phyloP scores from a whole-genome alignment of 2,329 filamentous ascomycete genomes.

The Beauveria rudraprayagi region DNA sequence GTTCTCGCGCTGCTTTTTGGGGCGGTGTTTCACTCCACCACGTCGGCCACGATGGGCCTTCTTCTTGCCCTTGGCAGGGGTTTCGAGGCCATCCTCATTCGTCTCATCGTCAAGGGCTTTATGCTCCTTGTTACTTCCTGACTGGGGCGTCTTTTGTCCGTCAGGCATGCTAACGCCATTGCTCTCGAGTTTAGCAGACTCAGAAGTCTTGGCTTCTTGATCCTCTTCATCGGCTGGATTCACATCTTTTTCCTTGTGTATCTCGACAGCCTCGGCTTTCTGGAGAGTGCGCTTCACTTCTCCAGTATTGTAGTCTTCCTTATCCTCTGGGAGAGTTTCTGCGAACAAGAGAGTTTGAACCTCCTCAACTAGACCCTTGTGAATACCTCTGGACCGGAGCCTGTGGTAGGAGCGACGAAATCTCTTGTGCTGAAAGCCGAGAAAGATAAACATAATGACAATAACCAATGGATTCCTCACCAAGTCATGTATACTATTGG shows the following conservation, averaged over 20 bases:
- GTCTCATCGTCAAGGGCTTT: constrained; percentile 11
- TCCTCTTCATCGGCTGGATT: background rate
- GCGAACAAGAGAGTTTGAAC: constrained; percentile 5
- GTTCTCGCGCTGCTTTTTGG: constrained; percentile 45
- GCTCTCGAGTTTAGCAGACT: background rate
- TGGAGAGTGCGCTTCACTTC: background rate
- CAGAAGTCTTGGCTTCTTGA: background rate
- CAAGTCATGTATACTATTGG: constrained; percentile 44
- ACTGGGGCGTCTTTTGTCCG: background rate
- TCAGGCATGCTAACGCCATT: background rate
- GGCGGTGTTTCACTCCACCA: constrained; percentile 61
- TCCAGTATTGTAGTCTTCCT: background rate
- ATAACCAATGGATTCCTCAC: constrained; percentile 47
- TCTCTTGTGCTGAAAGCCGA: constrained; percentile 40
- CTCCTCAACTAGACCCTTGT: constrained; percentile 16
- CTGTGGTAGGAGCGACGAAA: constrained; percentile 32
- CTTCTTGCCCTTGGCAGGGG: constrained; percentile 51
- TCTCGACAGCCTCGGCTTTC: background rate
- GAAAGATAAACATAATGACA: constrained; percentile 33
- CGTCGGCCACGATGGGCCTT: constrained; percentile 64
- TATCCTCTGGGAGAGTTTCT: constrained; percentile 3
- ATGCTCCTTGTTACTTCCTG: background rate
- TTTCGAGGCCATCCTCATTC: constrained; percentile 13
- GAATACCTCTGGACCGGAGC: constrained; percentile 21
- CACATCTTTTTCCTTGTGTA: background rate